A percentile compares a stretch with the other conserved stretches of the same genome.
Evolutionary conservation across 805 yeast species (phyloP).

Genomic region (Scheffersomyces amazonensis): DNA sequence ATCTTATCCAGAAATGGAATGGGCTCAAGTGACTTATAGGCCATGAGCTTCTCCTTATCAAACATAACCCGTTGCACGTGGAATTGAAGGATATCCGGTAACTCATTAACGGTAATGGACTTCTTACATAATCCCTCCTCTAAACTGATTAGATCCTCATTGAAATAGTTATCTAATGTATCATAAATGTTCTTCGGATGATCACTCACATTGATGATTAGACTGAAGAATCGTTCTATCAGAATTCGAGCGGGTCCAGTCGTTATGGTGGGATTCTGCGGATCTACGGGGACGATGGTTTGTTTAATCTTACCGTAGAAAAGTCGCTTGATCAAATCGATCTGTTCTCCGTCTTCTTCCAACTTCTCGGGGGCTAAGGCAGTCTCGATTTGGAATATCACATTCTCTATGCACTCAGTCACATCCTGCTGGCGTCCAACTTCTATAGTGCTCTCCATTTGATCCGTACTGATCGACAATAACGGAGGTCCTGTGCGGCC

Average conservation of each 20-base stretch:
- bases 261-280: constrained; percentile 18
- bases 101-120: constrained; percentile 62
- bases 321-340: constrained; percentile 72
- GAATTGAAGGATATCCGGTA: constrained; percentile 83
- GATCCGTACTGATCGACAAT: constrained; percentile 50
- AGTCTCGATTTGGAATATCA: constrained; percentile 84
- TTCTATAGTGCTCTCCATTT: constrained; percentile 71
- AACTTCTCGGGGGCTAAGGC: constrained; percentile 67
- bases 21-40: constrained; percentile 80
- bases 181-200: constrained; percentile 89
- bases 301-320: constrained; percentile 89
- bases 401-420: constrained; percentile 95
- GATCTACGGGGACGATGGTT: constrained; percentile 52
- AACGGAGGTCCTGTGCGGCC: constrained; percentile 11
- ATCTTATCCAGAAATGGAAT: constrained; percentile 74
- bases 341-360: constrained; percentile 73
- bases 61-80: constrained; percentile 94
- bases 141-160: constrained; percentile 65
- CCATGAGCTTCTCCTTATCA: constrained; percentile 67
- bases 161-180: constrained; percentile 81
- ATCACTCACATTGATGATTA: constrained; percentile 82
- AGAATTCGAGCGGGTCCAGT: constrained; percentile 29
- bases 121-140: constrained; percentile 75
- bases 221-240: constrained; percentile 72
- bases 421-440: constrained; percentile 95